phyloP scores from a whole-genome alignment of 2,329 filamentous ascomycete genomes.

The Pseudocercospora macadamiae region DNA sequence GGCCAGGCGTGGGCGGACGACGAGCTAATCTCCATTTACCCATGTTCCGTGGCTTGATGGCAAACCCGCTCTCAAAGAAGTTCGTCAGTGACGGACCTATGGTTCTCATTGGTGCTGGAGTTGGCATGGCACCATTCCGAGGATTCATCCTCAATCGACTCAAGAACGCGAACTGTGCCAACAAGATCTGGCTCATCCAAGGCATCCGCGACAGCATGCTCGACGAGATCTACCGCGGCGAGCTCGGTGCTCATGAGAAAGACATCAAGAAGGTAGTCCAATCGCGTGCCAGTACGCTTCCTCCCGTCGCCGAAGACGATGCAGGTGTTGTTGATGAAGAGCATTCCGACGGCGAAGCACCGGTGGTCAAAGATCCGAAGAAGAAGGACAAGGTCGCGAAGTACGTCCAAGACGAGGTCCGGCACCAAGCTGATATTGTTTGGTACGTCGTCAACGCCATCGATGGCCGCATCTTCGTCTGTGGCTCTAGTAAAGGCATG shows the following conservation, averaged over 20 bases:
- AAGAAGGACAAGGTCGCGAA: conserved; percentile 67
- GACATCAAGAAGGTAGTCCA: conserved; percentile 57
- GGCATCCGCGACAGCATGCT: conserved; percentile 91
- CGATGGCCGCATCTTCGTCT: conserved; percentile 96
- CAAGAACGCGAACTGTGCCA: conserved; percentile 92
- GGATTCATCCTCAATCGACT: conserved; percentile 94
- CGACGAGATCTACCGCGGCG: conserved; percentile 94
- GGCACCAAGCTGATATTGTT: conserved; percentile 88
- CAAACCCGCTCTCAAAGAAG: conserved; percentile 88
- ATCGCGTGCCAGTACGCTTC: conserved; percentile 40
- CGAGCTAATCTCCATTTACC: conserved; percentile 72
- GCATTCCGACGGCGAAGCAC: conserved; percentile 48
- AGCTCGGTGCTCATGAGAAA: conserved; percentile 87
- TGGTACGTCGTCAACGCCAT: conserved; percentile 97
- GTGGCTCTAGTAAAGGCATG: conserved; percentile 94
- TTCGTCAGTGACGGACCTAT: conserved; percentile 95
- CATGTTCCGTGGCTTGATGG: conserved; percentile 98
- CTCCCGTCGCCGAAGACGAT: conserved; percentile 34
- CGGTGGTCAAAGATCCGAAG: conserved; percentile 70
- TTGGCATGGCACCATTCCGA: conserved; percentile 95
- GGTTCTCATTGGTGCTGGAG: conserved; percentile 94
- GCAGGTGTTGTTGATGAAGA: conserved; percentile 27
- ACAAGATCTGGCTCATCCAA: conserved; percentile 97
- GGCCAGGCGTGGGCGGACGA: conserved; percentile 38
- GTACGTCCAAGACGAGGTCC: conserved; percentile 96